Base-by-base conservation (phyloP, 495 filamentous ascomycete genomes). In the Parmelia sp. region DNA sequence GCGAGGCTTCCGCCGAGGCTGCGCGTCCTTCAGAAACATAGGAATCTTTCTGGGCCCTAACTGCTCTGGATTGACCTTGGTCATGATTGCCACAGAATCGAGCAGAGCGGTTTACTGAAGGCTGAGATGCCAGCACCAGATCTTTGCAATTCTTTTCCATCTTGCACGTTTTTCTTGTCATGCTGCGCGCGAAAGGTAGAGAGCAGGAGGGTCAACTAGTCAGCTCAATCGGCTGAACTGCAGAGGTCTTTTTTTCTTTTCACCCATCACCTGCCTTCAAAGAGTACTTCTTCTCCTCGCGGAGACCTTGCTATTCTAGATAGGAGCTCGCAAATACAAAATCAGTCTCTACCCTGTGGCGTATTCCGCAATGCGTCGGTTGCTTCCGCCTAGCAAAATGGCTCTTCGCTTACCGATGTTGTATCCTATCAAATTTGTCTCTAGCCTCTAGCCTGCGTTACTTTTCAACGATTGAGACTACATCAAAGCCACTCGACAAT, bases 1-100 rank as follows among this genome's bases (percentile, higher is more conserved):
- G 79, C 69, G 78, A 79, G 62, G 79, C 78, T 75, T 72, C 78
- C 45, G 42, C 69, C 21, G 66, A 72, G 35, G 72, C 75, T 55
- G 64, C 74, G 58, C 75, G 76, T 66, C 75, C 79, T 64, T 64
- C 69, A 33, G 67, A 69, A 29, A 58, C 68, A 36, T 51, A 65
- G 15, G n/a, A 23, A n/a, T 56, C 15, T 60, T 35, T 19, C 51
- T 19, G n/a, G 44, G 45, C 45, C 31, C 19, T n/a, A 31, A 47
- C 64, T 66, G 59, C 51, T 57, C 55, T 60, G 64, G 27, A 4
- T 51, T 66, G 31, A 31, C 59, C 14, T 44, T 51, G 58, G 37
- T 57, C 12, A 37, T 66, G 8, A 45, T 66, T 44, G 64, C 58
- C 40, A 53, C 47, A 21, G 17, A 39, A 57, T 58, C 21, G 53